A percentile compares a stretch with the other conserved stretches of the same genome.
These are phyloP conservation scores for Discostella stelligeroides DNA, from an alignment of 108 stramenopile genomes.

Conservation along the genomic window DNA sequence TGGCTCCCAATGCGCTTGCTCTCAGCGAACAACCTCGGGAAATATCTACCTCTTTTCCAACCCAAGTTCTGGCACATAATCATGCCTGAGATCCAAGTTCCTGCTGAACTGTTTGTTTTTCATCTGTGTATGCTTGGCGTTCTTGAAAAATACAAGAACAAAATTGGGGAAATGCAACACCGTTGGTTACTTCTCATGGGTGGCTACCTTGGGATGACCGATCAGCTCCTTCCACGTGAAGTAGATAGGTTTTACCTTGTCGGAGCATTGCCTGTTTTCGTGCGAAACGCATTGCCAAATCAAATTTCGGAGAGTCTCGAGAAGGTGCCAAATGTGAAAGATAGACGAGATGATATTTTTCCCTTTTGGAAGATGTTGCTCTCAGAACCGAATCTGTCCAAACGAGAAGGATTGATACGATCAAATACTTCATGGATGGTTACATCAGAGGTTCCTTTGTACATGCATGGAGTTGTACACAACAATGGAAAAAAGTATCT, in stretches of 20 bases:
- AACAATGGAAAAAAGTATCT: slow-evolving; percentile 62
- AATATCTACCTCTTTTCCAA: slow-evolving; percentile 56
- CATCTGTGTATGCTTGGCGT: slow-evolving; percentile 92
- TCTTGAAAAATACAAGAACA: slow-evolving; percentile 87
- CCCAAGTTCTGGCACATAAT: slow-evolving; percentile 81
- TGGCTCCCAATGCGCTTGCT: slow-evolving; percentile 68
- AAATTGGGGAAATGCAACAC: slow-evolving; percentile 80
- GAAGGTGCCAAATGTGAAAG: slow-evolving; percentile 18
- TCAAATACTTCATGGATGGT: slow-evolving; percentile 31
- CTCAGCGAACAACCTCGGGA: slow-evolving; percentile 37
- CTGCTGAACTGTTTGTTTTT: slow-evolving; percentile 88
- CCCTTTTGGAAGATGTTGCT: slow-evolving; percentile 72
- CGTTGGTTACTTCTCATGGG: slow-evolving; percentile 70
- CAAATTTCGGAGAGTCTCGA: slow-evolving; percentile 12
- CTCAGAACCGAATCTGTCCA: slow-evolving; percentile 23
- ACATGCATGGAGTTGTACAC: slow-evolving; percentile 37
- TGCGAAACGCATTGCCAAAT: slow-evolving; percentile 12
- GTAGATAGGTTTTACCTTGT: slow-evolving; percentile 65
- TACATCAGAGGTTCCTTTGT: background rate
- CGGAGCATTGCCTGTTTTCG: slow-evolving; percentile 56
- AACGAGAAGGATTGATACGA: slow-evolving; percentile 37
- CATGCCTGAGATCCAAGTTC: slow-evolving; percentile 90
- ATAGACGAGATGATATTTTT: slow-evolving; percentile 28
- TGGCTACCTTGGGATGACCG: slow-evolving; percentile 57
- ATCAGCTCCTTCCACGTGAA: slow-evolving; percentile 65